phyloP scores from a whole-genome alignment of 2,329 filamentous ascomycete genomes.

The Colletotrichum destructivum region DNA sequence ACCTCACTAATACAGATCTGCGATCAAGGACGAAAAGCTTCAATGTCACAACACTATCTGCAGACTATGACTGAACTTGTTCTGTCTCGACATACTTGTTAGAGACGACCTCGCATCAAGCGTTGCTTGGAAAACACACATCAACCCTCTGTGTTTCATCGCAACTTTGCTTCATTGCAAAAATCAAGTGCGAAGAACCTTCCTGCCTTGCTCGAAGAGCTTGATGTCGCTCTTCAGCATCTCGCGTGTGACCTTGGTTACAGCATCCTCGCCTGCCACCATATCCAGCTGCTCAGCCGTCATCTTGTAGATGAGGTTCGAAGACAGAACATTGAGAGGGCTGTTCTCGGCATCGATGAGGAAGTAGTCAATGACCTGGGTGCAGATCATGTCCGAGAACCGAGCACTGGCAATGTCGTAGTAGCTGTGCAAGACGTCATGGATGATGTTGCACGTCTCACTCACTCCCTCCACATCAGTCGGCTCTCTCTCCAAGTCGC shows the following conservation, averaged over 20 bases:
- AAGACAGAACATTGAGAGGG: constrained; percentile 67
- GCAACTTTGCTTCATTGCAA: too few species aligned
- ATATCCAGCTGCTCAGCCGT: constrained; percentile 63
- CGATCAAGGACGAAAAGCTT: too few species aligned
- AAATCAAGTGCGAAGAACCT: constrained; percentile 29
- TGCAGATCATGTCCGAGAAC: constrained; percentile 74
- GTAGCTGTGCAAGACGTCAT: constrained; percentile 73
- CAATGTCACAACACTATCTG: neutral
- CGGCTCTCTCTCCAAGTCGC: neutral
- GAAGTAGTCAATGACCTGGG: constrained; percentile 69
- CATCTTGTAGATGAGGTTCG: constrained; percentile 65
- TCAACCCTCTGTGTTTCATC: neutral
- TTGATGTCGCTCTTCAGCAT: constrained; percentile 62
- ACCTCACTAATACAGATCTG: too few species aligned
- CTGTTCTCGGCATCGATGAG: constrained; percentile 65
- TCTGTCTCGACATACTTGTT: neutral
- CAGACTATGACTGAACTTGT: neutral
- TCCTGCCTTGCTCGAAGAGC: constrained; percentile 57
- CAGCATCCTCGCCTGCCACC: constrained; percentile 72
- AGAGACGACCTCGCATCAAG: neutral
- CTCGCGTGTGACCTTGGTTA: constrained; percentile 57
- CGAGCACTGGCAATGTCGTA: constrained; percentile 73
- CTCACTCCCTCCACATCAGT: neutral
- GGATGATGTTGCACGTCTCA: constrained; percentile 64
- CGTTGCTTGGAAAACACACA: too few species aligned